These are phyloP conservation scores for Davidsoniella eucalypti DNA, from an alignment of 2,329 filamentous ascomycete genomes.

Conservation along the genomic window DNA sequence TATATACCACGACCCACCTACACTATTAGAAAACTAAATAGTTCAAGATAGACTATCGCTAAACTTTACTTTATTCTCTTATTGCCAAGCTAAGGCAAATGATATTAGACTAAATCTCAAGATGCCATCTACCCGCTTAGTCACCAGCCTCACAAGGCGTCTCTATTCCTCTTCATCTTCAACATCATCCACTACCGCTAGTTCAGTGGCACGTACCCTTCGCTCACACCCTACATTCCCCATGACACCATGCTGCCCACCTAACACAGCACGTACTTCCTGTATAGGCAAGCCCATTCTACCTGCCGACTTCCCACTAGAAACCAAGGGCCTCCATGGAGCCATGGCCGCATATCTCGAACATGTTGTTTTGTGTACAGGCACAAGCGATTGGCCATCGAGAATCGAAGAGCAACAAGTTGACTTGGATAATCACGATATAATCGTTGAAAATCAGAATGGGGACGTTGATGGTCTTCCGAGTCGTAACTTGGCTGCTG, in stretches of 20 bases:
- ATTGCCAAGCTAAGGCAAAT: no score
- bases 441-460: not conserved
- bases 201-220: not conserved
- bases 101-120: not conserved
- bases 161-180: not conserved
- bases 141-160: no score
- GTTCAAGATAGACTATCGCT: no score
- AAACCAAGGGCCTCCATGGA: constrained; percentile 34
- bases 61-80: no score
- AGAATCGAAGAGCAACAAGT: constrained; percentile 50
- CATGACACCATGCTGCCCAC: constrained; percentile 2
- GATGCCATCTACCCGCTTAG: no score
- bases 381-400: constrained; percentile 63
- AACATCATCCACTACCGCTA: not conserved
- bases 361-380: constrained; percentile 73
- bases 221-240: constrained; percentile 2
- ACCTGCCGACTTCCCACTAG: constrained; percentile 56
- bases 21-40: no score
- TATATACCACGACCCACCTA: not conserved
- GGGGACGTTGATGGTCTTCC: not conserved
- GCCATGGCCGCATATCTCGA: constrained; percentile 57
- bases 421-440: constrained; percentile 19
- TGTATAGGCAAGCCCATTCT: constrained; percentile 52
- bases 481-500: constrained; percentile 42
- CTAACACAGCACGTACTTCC: constrained; percentile 14